A percentile compares a stretch with the other conserved stretches of the same genome.
Evolutionary conservation across 2,329 filamentous ascomycete genomes (phyloP).

Genomic region (Ophiostoma novo-ulmi): DNA sequence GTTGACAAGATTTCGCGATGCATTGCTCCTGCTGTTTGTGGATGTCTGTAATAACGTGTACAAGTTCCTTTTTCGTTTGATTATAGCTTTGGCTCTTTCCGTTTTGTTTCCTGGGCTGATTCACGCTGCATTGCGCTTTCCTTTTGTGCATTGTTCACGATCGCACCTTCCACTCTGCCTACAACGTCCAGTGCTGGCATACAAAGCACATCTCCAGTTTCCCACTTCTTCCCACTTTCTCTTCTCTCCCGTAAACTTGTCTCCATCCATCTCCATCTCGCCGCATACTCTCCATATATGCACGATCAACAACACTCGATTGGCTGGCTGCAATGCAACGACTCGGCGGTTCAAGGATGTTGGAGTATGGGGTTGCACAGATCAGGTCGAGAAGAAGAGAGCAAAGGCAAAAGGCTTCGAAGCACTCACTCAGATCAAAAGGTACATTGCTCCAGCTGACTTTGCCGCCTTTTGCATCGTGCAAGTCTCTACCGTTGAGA

Average conservation of each 20-base stretch:
- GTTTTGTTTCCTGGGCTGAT: background rate
- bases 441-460: background rate
- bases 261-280: background rate
- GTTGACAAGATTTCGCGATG: background rate
- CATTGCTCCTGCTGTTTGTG: slow-evolving; percentile 8
- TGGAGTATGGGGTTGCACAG: background rate
- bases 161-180: background rate
- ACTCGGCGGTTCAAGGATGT: background rate
- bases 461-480: background rate
- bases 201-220: background rate
- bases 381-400: background rate
- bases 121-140: background rate
- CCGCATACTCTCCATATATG: slow-evolving; percentile 11
- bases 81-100: background rate
- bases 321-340: slow-evolving; percentile 7
- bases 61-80: background rate
- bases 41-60: background rate
- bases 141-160: background rate
- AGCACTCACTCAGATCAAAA: background rate
- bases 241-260: background rate
- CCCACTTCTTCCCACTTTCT: background rate
- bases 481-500: background rate
- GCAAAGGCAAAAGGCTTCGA: background rate
- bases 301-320: slow-evolving; percentile 13
- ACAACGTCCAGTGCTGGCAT: background rate